phyloP scores from a whole-genome alignment of 306 rosid species.

The Medicago truncatula region DNA sequence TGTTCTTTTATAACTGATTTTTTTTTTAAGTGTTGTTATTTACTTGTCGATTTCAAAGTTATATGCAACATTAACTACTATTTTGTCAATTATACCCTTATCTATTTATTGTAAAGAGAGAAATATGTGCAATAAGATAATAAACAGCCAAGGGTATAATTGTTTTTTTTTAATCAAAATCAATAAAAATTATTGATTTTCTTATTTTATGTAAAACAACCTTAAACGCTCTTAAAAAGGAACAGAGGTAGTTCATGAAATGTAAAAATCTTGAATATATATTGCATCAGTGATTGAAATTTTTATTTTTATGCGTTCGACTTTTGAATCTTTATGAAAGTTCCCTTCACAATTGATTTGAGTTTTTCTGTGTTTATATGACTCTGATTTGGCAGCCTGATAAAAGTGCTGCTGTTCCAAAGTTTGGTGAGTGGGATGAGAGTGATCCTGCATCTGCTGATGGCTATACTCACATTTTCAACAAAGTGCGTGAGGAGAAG shows the following conservation, averaged over 20 bases:
- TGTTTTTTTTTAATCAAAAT: no score
- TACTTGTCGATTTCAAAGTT: background rate
- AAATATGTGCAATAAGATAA: no score
- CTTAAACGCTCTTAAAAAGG: background rate
- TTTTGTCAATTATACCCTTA: background rate
- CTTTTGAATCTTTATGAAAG: background rate
- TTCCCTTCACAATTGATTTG: constrained; percentile 12
- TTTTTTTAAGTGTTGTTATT: background rate
- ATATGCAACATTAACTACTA: background rate
- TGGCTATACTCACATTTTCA: constrained; percentile 86
- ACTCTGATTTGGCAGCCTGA: constrained; percentile 67
- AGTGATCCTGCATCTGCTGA: constrained; percentile 80
- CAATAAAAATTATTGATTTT: no score
- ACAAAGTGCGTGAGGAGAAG: constrained; percentile 75
- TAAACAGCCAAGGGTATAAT: no score
- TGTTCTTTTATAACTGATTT: background rate
- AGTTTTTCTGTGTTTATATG: constrained; percentile 1
- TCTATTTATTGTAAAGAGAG: background rate
- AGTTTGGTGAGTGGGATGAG: constrained; percentile 93
- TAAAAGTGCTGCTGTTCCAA: constrained; percentile 89
- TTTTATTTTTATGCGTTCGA: background rate
- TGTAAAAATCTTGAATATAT: constrained; percentile 17
- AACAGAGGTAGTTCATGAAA: constrained; percentile 1
- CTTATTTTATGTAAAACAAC: background rate
- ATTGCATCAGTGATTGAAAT: constrained; percentile 20